These are phyloP conservation scores for Arthrocladium fulminans DNA, from an alignment of 2,329 filamentous ascomycete genomes.

Conservation along the genomic window DNA sequence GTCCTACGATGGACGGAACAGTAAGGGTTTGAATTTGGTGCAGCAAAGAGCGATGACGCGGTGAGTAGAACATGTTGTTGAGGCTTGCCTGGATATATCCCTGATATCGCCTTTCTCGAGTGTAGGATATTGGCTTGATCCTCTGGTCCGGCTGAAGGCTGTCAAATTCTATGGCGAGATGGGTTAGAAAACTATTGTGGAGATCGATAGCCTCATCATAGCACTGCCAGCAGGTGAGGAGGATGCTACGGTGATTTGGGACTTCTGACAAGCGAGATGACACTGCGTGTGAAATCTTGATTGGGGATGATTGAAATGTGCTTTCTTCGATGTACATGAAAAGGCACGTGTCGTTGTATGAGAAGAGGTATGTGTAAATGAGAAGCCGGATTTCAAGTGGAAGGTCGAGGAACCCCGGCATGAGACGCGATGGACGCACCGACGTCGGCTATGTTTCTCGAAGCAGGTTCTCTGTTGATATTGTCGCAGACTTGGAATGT, in stretches of 20 bases:
- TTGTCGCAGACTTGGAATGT: too few species aligned
- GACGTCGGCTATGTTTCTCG: neutral
- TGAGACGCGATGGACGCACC: neutral
- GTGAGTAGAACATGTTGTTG: neutral
- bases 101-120: neutral
- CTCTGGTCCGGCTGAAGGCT: neutral
- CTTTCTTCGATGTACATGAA: neutral
- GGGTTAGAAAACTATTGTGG: neutral
- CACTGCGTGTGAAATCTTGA: neutral
- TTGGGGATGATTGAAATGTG: neutral
- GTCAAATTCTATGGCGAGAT: neutral
- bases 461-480: neutral
- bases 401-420: neutral
- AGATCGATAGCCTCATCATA: neutral
- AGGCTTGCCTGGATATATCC: neutral
- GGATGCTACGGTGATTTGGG: neutral
- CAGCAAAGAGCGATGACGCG: neutral
- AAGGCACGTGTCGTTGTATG: neutral
- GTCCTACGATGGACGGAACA: neutral
- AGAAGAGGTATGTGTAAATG: slow-evolving; percentile 9
- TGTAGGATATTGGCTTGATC: neutral
- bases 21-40: neutral
- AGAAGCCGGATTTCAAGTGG: slow-evolving; percentile 7
- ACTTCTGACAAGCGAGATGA: neutral
- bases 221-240: slow-evolving; percentile 3